Percentiles rank a stretch among this genome's conserved stretches.
Evolutionary conservation across 352 stramenopile species (phyloP).

Genomic region (Hyaloperonospora brassicae): DNA sequence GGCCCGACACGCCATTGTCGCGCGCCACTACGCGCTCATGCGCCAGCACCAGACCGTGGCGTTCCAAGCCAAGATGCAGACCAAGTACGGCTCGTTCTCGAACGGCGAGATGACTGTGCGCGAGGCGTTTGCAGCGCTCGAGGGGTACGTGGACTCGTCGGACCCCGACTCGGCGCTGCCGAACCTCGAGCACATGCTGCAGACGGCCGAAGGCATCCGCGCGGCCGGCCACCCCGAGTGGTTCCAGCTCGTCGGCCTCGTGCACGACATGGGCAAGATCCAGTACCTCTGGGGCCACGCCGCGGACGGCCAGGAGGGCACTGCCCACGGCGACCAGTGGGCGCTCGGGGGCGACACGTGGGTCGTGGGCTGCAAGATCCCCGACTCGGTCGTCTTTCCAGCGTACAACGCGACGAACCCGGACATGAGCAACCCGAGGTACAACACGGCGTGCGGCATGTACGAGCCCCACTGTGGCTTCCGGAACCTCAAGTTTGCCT

Average conservation of each 20-base stretch:
- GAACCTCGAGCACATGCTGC: constrained; percentile 89
- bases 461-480: constrained; percentile 87
- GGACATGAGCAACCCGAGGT: constrained; percentile 78
- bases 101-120: constrained; percentile 87
- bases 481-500: constrained; percentile 85
- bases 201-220: constrained; percentile 90
- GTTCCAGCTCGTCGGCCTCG: constrained; percentile 86
- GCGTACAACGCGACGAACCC: constrained; percentile 87
- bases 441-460: constrained; percentile 84
- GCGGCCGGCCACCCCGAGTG: constrained; percentile 85
- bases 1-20: constrained; percentile 50
- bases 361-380: constrained; percentile 86
- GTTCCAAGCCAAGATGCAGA: constrained; percentile 65
- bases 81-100: constrained; percentile 59
- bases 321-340: constrained; percentile 85
- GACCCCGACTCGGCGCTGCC: constrained; percentile 88
- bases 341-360: constrained; percentile 90
- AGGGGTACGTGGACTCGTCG: constrained; percentile 89
- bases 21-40: constrained; percentile 78
- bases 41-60: constrained; percentile 60
- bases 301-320: constrained; percentile 85
- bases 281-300: constrained; percentile 88
- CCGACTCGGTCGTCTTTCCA: constrained; percentile 84
- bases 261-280: constrained; percentile 94
- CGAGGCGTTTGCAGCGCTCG: constrained; percentile 85